Evolutionary conservation across 805 yeast species (phyloP).

Genomic region (Kazachstania viticola): DNA sequence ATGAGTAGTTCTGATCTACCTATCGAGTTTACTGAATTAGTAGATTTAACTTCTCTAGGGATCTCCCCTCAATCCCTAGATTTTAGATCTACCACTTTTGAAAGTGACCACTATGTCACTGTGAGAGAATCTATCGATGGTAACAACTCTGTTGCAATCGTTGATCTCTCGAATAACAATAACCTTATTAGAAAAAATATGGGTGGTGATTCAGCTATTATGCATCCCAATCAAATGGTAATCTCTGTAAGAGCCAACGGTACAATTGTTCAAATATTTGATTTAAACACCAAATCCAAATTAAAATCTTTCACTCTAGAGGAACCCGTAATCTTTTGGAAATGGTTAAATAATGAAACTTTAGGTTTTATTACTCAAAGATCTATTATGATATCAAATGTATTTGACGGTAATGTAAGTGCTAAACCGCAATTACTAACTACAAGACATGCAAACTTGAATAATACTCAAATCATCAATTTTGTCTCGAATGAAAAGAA

Average conservation of each 20-base stretch:
- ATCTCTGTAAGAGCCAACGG: conserved; percentile 94
- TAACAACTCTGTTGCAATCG: conserved; percentile 79
- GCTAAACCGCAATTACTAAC: conserved; percentile 74
- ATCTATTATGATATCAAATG: conserved; percentile 68
- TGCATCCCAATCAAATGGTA: conserved; percentile 84
- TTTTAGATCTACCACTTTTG: conserved; percentile 88
- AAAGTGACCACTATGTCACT: conserved; percentile 84
- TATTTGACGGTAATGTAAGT: conserved; percentile 67
- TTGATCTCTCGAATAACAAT: conserved; percentile 71
- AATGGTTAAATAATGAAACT: conserved; percentile 66
- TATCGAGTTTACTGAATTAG: conserved; percentile 91
- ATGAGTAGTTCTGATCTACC: conserved; percentile 75
- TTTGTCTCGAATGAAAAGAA: conserved; percentile 68
- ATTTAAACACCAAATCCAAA: conserved; percentile 76
- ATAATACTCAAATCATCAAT: conserved; percentile 80
- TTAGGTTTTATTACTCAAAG: conserved; percentile 80
- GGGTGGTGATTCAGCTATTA: conserved; percentile 95
- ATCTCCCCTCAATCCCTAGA: conserved; percentile 77
- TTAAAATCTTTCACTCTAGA: conserved; percentile 75
- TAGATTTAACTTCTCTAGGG: conserved; percentile 78
- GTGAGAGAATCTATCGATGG: conserved; percentile 49
- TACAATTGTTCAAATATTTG: conserved; percentile 89
- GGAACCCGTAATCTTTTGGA: conserved; percentile 92
- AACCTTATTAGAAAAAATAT: conserved; percentile 79
- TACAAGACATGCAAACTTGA: conserved; percentile 69